Base-by-base conservation (phyloP, 23 red algal genomes). In the Gracilaria gracilis region DNA sequence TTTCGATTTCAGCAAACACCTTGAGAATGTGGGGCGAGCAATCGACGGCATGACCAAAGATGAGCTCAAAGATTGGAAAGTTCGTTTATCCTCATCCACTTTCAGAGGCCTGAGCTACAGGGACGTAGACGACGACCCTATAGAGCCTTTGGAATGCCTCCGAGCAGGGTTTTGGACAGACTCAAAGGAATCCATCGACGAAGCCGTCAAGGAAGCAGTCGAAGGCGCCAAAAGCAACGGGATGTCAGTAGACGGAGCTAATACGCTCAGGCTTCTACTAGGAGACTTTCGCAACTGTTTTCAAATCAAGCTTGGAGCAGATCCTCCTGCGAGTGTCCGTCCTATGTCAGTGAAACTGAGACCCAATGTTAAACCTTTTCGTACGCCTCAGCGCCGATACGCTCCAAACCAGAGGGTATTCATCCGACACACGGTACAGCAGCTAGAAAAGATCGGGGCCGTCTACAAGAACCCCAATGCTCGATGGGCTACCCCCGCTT, bases 1-100 rank as follows among this genome's bases (percentile, higher is more conserved):
- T n/a, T n/a, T 88, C 75, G 75, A 80, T 24, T 24, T 80, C n/a
- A 44, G 44, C 12, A 80, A 80, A 0, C 53, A 54, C n/a, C 46
- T 54, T 16, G 21, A 58, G 25, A 80, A 34, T 9, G 53, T 58
- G n/a, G 75, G 19, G 14, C 9, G 6, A 80, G 11, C 23, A 14
- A 80, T 80, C 75, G 75, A 54, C 40, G 44, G 75, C 8, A 80
- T 51, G 75, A 0, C 46, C 14, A 42, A 57, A 58, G 24, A 54
- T n/a, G 75, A 80, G 16, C 75, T 80, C 0, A 51, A 14, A 42
- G 11, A 11, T 14, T 8, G 16, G 34, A 16, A 47, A 11, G 38
- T 8, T 17, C 38, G 44, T 12, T 16, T 80, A n/a, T 51, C 75
- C 25, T 12, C 75, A 31, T 53, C 75, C 11, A 14, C 0, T 35